Evolutionary conservation across 352 stramenopile species (phyloP), one percentile per base, ranked within the genome.

Genomic region (Phytopythium montanum): DNA sequence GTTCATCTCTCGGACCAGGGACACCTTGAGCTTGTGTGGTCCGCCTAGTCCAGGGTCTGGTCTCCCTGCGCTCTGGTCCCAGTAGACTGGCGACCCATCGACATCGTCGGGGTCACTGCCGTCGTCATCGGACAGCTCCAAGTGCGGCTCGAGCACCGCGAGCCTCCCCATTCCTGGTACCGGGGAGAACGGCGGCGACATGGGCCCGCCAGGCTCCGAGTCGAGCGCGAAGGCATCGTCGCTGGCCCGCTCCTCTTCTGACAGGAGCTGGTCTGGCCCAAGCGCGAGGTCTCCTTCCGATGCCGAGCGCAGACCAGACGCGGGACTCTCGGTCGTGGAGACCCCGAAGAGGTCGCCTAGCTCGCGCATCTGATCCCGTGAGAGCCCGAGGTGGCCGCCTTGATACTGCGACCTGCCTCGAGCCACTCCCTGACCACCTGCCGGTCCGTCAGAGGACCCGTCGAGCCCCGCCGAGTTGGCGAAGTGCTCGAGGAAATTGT

Each of bases 401-500:
- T 38, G 38, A 25, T 34, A 18, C 38, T 48, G 53, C 13, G 50
- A 26, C 38, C 38, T 21, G 26, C 16, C 25, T 4, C 53, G 38
- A 1, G 53, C 13, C 8, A 38, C 23, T 0, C 38, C 38, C 4
- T 10, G 39, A 16, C 19, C 19, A 0, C 2, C 10, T 5, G 5
- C 18, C 8, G 21, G 25, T 19, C 12, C 53, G 19, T 59, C 39
- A 1, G 36, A 18, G 0, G 53, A 21, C 2, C 50, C 53, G 19
- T 50, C 53, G 0, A 13, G 23, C 10, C 33, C 33, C 33, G 33
- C 8, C 33, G 33, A 38, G 33, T 38, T 12, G 33, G 33, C 33
- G 46, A 92, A 89, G 28, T 90, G 76, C 28, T 92, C 80, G 19
- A 78, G 68, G 57, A 87, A 88, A 51, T 59, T 74, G 45, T 92